Evolutionary conservation across 768 basidiomycete genomes (phyloP).

Genomic region (Leccinum uliginosum): DNA sequence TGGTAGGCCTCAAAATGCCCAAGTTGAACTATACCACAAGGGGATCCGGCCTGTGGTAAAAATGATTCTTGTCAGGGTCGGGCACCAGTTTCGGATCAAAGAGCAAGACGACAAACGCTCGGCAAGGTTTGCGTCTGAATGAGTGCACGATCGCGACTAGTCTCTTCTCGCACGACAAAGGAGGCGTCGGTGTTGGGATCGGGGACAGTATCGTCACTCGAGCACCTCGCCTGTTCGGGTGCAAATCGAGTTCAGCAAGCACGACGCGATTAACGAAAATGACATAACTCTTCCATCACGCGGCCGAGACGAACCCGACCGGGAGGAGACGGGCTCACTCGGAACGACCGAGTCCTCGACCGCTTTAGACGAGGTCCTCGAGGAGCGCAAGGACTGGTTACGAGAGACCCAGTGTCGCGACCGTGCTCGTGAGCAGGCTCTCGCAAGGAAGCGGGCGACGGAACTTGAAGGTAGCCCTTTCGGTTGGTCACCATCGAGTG

Average conservation of each 20-base stretch:
- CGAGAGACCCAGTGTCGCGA: neutral
- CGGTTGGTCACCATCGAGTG: neutral
- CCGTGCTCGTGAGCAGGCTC: neutral
- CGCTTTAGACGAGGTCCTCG: neutral
- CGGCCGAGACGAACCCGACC: slow-evolving; percentile 8
- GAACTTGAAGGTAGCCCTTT: slow-evolving; percentile 14
- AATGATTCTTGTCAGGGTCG: slow-evolving; percentile 10
- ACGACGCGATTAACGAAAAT: neutral
- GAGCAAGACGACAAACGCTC: neutral
- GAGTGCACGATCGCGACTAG: neutral
- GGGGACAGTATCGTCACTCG: neutral
- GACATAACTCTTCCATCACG: slow-evolving; percentile 20
- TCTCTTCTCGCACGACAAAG: neutral
- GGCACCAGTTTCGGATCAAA: neutral
- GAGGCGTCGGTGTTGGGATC: neutral
- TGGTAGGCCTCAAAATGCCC: neutral
- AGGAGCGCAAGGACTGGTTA: neutral
- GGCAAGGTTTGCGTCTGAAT: neutral
- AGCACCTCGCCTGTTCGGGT: neutral
- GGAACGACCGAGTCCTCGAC: slow-evolving; percentile 7
- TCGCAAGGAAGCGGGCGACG: slow-evolving; percentile 5
- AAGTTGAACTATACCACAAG: neutral
- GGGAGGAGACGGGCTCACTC: slow-evolving; percentile 10
- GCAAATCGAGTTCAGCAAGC: too few species aligned
- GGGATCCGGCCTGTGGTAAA: slow-evolving; percentile 4